Percentiles rank a stretch among this genome's conserved stretches.
phyloP scores from a whole-genome alignment of 345 rosid species.

The Hibiscus tridactylites region DNA sequence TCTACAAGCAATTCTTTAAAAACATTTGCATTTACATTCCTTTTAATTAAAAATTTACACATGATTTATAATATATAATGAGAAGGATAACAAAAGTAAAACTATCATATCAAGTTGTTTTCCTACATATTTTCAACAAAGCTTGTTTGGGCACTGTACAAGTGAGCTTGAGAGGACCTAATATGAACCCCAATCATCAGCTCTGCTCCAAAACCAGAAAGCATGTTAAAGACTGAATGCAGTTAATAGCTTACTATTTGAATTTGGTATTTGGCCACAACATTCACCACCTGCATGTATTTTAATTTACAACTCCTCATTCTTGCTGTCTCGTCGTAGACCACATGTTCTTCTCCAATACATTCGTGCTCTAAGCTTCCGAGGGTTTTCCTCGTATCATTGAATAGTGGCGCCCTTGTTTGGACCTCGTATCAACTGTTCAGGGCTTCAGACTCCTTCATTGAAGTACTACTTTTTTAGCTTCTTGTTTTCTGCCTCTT shows the following conservation, averaged over 20 bases:
- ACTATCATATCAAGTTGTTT: neutral
- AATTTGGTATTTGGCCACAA: neutral
- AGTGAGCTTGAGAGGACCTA: neutral
- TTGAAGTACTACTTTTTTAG: slow-evolving; percentile 17
- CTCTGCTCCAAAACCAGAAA: slow-evolving; percentile 6
- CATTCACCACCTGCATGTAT: slow-evolving; percentile 6
- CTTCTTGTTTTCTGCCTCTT: slow-evolving; percentile 42
- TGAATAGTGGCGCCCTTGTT: slow-evolving; percentile 5
- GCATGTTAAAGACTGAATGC: slow-evolving; percentile 1
- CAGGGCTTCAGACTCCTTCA: slow-evolving; percentile 15
- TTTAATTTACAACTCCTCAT: neutral
- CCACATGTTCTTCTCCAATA: no score
- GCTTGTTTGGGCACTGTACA: neutral
- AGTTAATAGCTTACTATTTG: slow-evolving; percentile 1
- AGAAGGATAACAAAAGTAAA: no score
- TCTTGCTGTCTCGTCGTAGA: neutral
- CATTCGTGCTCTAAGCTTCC: neutral
- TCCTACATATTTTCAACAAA: slow-evolving; percentile 17
- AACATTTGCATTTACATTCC: no score
- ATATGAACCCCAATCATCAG: neutral
- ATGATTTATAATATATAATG: no score
- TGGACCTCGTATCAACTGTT: neutral
- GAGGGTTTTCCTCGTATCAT: slow-evolving; percentile 4
- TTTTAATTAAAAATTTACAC: no score
- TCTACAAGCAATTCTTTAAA: no score